A percentile compares a stretch with the other conserved stretches of the same genome.
phyloP scores from a whole-genome alignment of 208 protist genomes.

The Crithidia sp. region DNA sequence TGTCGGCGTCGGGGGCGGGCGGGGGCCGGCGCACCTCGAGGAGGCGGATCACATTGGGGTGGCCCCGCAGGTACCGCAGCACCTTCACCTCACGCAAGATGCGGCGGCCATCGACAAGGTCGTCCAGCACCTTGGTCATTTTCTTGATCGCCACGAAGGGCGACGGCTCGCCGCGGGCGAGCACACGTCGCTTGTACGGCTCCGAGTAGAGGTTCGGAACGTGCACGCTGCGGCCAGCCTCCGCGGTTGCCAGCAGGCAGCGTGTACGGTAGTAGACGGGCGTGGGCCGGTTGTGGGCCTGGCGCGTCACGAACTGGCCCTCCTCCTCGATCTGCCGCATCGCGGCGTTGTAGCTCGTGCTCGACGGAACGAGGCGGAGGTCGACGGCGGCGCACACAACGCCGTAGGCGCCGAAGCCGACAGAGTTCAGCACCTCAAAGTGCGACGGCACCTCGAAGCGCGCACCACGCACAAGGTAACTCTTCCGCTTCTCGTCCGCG shows the following conservation, averaged over 20 bases:
- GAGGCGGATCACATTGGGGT: slow-evolving; percentile 90
- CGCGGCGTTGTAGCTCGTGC: slow-evolving; percentile 37
- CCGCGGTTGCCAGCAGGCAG: slow-evolving; percentile 2
- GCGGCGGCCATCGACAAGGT: slow-evolving; percentile 94
- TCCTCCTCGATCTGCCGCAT: slow-evolving; percentile 40
- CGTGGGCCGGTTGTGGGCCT: slow-evolving; percentile 7
- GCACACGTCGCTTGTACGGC: slow-evolving; percentile 32
- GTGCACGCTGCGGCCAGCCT: slow-evolving; percentile 13
- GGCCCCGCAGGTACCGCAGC: slow-evolving; percentile 85
- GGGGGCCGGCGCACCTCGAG: slow-evolving; percentile 93
- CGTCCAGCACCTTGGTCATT: slow-evolving; percentile 90
- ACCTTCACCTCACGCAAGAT: slow-evolving; percentile 94
- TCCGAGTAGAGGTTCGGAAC: slow-evolving; percentile 43
- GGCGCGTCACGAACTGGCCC: slow-evolving; percentile 30
- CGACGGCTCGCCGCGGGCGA: slow-evolving; percentile 25
- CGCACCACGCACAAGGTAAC: slow-evolving; percentile 55
- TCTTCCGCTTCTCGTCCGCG: slow-evolving; percentile 41
- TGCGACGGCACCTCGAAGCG: slow-evolving; percentile 68
- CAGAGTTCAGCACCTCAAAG: slow-evolving; percentile 61
- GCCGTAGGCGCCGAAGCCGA: slow-evolving; percentile 80
- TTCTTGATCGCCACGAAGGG: slow-evolving; percentile 97
- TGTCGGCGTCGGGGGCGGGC: slow-evolving; percentile 47
- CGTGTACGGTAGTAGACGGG: slow-evolving; percentile 31
- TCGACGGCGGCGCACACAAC: slow-evolving; percentile 76
- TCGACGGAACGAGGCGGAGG: slow-evolving; percentile 48